A percentile compares a stretch with the other conserved stretches of the same genome.
Evolutionary conservation across 345 rosid genomes (phyloP).

Genomic region (Salix udensis): DNA sequence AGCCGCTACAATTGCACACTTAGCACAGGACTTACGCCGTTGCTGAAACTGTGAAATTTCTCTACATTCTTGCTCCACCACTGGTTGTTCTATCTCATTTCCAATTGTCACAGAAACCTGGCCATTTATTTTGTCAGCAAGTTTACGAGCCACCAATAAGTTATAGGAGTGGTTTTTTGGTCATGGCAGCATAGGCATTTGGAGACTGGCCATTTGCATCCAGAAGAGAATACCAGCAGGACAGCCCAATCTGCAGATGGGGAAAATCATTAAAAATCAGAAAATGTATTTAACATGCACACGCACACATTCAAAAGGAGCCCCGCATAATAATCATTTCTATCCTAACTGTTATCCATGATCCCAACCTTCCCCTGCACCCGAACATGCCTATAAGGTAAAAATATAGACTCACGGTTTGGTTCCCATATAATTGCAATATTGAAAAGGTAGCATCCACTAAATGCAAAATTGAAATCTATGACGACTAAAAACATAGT

Average conservation of each 20-base stretch:
- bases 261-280: not conserved
- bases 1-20: constrained; percentile 50
- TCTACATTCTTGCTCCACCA: constrained; percentile 13
- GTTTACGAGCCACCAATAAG: constrained; percentile 58
- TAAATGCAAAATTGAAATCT: not conserved
- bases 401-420: not conserved
- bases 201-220: constrained; percentile 65
- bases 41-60: constrained; percentile 16
- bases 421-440: not conserved
- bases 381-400: not conserved
- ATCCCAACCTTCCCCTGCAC: not conserved
- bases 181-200: constrained; percentile 53
- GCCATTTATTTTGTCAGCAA: constrained; percentile 57
- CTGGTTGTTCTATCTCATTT: constrained; percentile 35
- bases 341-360: not conserved
- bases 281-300: not conserved
- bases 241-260: constrained; percentile 55
- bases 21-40: constrained; percentile 43
- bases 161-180: constrained; percentile 66
- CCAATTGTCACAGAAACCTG: constrained; percentile 64
- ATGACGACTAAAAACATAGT: not conserved
- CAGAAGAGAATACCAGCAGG: constrained; percentile 60
- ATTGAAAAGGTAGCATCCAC: not conserved
- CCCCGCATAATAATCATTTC: not conserved
- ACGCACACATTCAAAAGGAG: not conserved